A percentile compares a stretch with the other conserved stretches of the same genome.
phyloP scores from a whole-genome alignment of 208 protist genomes.

The Lotmaria passim region DNA sequence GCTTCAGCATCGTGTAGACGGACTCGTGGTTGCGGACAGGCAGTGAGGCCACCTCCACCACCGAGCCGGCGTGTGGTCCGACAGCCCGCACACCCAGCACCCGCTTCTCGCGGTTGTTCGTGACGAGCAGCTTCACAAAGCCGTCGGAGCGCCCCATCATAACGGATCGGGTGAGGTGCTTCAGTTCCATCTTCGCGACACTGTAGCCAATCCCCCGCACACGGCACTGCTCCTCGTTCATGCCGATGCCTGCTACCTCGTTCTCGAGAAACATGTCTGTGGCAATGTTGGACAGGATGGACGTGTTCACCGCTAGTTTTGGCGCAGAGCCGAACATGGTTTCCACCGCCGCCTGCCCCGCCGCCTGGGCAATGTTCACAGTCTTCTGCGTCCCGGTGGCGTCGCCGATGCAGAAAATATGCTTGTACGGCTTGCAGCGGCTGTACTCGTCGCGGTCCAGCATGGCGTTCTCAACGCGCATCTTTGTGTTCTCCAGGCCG shows the following conservation, averaged over 20 bases:
- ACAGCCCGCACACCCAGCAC: conserved; percentile 71
- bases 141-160: conserved; percentile 53
- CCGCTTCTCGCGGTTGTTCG: conserved; percentile 67
- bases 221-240: conserved; percentile 72
- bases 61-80: conserved; percentile 59
- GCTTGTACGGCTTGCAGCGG: conserved; percentile 64
- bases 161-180: conserved; percentile 52
- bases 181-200: conserved; percentile 48
- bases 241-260: conserved; percentile 66
- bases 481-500: conserved; percentile 62
- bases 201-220: conserved; percentile 53
- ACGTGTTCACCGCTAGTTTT: conserved; percentile 23
- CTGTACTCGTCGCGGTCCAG: conserved; percentile 55
- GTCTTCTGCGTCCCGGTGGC: conserved; percentile 35
- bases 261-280: conserved; percentile 65
- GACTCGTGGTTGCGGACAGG: conserved; percentile 61
- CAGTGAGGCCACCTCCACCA: conserved; percentile 72
- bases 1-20: conserved; percentile 60
- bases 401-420: conserved; percentile 82
- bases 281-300: conserved; percentile 42
- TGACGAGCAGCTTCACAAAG: conserved; percentile 79
- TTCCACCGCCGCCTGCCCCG: conserved; percentile 54
- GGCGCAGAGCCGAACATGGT: conserved; percentile 63
- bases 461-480: conserved; percentile 48
- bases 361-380: conserved; percentile 56